Base-by-base conservation (phyloP, 2,329 filamentous ascomycete genomes). In the Cladosporium sp. region DNA sequence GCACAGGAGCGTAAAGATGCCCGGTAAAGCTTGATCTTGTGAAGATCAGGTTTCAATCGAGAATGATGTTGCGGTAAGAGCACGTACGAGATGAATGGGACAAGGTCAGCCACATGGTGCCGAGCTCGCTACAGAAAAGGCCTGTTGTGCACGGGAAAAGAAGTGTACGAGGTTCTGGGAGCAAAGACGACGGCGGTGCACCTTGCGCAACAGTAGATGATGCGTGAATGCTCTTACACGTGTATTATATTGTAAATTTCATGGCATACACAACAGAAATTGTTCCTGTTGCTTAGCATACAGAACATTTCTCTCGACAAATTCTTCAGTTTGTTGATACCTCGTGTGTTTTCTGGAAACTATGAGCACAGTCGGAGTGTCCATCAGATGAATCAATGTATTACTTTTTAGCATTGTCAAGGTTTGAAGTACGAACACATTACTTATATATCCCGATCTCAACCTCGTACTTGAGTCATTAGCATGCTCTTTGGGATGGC, bases 1-100 rank as follows among this genome's bases (percentile, higher is more conserved):
- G 86, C 89, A 54, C 86, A 86, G 37, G 89, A 92, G 78, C 87
- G 90, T 65, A 89, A 87, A 74, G 90, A 59, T 20, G 63, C 67
- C 2, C 22, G 50, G 51, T 55, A 59, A 39, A 38, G 11, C 28
- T 37, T 12, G 17, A 37, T 9, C 5, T 19, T 8, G 11, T 14
- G 38, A 19, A 39, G 30, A 12, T 51, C 20, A 22, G 14, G 15
- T 28, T 9, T n/a, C 15, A 9, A 14, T 50, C 17, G 3, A 39
- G 8, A 11, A 39, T 7, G 19, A 22, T n/a, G 20, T 20, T 25
- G 36, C 49, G 19, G 22, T 15, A 19, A 6, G 47, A 14, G 17
- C 47, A 50, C 22, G 47, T 17, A 37, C 17, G 4, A 20, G 17
- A 20, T 30, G 43, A n/a, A 4, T 30, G 22, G 17, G 22, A 20